Conservation (phyloP, 1,284 basidiomycete genomes). For the Somion occarium region DNA sequence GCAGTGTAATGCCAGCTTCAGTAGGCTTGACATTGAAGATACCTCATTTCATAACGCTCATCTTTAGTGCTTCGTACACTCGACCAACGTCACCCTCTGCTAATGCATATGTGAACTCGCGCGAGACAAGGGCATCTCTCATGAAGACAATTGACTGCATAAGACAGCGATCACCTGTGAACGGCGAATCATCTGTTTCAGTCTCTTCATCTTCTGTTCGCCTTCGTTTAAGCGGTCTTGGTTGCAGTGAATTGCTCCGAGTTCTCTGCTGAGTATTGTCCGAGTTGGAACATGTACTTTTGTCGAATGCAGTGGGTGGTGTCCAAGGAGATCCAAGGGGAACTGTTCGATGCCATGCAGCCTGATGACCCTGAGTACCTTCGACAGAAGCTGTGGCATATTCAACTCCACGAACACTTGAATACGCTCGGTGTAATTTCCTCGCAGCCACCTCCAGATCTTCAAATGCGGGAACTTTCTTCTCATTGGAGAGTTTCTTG, state of each 20-base stretch:
- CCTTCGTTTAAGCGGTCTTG: no score
- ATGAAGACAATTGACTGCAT: conserved; percentile 1
- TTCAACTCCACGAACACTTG: not conserved
- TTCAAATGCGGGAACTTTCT: conserved; percentile 2
- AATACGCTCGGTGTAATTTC: conserved; percentile 3
- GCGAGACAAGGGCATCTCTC: conserved; percentile 11
- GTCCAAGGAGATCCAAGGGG: not conserved
- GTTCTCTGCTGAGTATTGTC: not conserved
- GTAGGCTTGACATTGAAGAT: not conserved
- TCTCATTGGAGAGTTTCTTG: not conserved
- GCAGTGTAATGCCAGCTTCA: no score
- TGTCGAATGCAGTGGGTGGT: not conserved
- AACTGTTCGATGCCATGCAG: not conserved
- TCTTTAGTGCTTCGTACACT: conserved; percentile 17
- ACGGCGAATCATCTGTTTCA: no score
- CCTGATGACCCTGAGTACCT: not conserved
- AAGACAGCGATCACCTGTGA: not conserved
- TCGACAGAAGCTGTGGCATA: not conserved
- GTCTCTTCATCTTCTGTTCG: no score
- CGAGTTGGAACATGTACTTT: not conserved
- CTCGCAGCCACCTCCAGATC: not conserved
- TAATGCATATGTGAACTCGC: conserved; percentile 14
- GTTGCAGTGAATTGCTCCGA: no score
- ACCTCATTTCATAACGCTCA: not conserved
- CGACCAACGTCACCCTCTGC: conserved; percentile 19